These are phyloP conservation scores for Xylaria polymorpha DNA, from an alignment of 2,329 filamentous ascomycete species.

Conservation along the genomic window DNA sequence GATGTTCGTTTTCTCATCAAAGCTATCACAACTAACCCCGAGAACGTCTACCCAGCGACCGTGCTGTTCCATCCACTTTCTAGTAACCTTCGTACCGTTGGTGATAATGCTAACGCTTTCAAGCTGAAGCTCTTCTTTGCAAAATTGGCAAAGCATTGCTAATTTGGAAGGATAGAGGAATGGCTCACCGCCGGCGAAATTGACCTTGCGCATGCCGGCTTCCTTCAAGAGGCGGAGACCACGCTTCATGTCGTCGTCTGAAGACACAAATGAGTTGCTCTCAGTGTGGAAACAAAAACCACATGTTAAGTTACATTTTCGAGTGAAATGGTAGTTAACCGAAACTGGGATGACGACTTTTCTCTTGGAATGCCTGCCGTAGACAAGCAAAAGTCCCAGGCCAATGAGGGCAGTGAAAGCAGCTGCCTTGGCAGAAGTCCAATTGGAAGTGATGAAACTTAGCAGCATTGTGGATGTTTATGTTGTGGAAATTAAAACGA, in stretches of 20 bases:
- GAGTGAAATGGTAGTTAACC: constrained; percentile 60
- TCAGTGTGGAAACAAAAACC: constrained; percentile 69
- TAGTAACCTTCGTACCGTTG: constrained; percentile 62
- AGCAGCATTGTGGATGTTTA: constrained; percentile 30
- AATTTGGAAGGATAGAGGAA: constrained; percentile 62
- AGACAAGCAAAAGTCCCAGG: constrained; percentile 10
- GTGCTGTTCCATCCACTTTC: constrained; percentile 57
- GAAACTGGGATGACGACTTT: constrained; percentile 48
- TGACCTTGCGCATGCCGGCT: constrained; percentile 66
- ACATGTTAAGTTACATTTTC: constrained; percentile 62
- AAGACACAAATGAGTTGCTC: constrained; percentile 56
- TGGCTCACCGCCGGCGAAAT: constrained; percentile 67
- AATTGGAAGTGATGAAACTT: constrained; percentile 8
- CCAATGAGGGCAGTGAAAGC: constrained; percentile 8
- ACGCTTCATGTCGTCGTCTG: constrained; percentile 55
- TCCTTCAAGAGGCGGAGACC: constrained; percentile 59
- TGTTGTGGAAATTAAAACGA: neutral
- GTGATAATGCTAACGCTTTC: constrained; percentile 66
- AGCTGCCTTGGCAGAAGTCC: constrained; percentile 3
- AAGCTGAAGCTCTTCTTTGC: constrained; percentile 60
- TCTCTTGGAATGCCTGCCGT: constrained; percentile 10
- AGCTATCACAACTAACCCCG: constrained; percentile 67
- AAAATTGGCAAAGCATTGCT: constrained; percentile 57
- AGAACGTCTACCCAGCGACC: constrained; percentile 63
- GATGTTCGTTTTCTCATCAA: constrained; percentile 61